These are phyloP conservation scores for Phytophthora podocarpi DNA, from an alignment of 352 stramenopile genomes.

Conservation along the genomic window DNA sequence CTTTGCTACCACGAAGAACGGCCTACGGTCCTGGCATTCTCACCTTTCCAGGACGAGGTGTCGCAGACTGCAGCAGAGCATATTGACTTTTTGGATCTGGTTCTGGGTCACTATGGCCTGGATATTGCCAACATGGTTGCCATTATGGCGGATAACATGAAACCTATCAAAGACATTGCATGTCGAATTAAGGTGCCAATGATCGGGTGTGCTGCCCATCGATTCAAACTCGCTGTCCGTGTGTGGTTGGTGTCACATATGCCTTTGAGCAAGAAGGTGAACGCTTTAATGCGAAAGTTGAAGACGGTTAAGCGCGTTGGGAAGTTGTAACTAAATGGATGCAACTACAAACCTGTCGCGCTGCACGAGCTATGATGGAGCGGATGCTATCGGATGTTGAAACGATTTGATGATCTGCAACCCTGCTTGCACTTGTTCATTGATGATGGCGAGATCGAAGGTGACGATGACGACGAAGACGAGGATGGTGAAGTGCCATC, in stretches of 20 bases:
- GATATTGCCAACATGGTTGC: slow-evolving; percentile 1
- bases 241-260: not conserved
- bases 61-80: slow-evolving; percentile 7
- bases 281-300: not conserved
- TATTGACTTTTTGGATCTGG: slow-evolving; percentile 8
- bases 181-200: not conserved
- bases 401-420: slow-evolving; percentile 5
- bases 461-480: not conserved
- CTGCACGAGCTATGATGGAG: slow-evolving; percentile 1
- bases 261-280: slow-evolving; percentile 4
- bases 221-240: slow-evolving; percentile 12
- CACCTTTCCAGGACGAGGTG: not conserved
- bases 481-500: too few relatives aligned
- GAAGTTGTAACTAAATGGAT: not conserved
- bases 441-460: not conserved
- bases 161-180: slow-evolving; percentile 10
- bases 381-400: slow-evolving; percentile 2
- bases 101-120: slow-evolving; percentile 6
- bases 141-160: slow-evolving; percentile 15
- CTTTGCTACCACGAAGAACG: slow-evolving; percentile 11
- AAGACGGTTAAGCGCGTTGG: slow-evolving; percentile 6
- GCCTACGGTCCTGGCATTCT: slow-evolving; percentile 7
- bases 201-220: slow-evolving; percentile 3
- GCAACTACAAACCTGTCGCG: not conserved
- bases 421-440: slow-evolving; percentile 2